These are phyloP conservation scores for Raddia distichophylla DNA, from an alignment of 176 grass and related monocot genomes.

Conservation along the genomic window DNA sequence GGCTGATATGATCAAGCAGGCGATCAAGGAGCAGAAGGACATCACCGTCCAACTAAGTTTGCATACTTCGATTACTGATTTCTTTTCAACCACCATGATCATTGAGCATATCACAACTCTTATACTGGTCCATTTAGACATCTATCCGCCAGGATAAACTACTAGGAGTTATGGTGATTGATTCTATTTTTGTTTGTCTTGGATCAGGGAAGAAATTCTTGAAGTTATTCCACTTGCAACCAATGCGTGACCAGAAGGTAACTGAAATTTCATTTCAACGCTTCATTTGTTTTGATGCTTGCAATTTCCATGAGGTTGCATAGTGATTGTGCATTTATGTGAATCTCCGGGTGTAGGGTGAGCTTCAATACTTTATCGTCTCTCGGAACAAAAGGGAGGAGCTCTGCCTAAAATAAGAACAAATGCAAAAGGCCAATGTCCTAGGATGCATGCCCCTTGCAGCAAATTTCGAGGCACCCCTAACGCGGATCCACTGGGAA, in stretches of 20 bases:
- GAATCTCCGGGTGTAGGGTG: constrained; percentile 56
- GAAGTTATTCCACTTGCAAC: constrained; percentile 98
- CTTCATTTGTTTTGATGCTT: not conserved
- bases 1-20: constrained; percentile 79
- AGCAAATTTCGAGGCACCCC: too few relatives aligned
- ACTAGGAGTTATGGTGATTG: not conserved
- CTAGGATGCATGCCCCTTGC: too few relatives aligned
- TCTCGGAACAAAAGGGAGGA: too few relatives aligned
- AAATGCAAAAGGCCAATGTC: too few relatives aligned
- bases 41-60: constrained; percentile 83
- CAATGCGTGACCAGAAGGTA: constrained; percentile 99
- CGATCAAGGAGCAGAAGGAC: constrained; percentile 83
- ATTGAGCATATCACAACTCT: not conserved
- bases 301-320: not conserved
- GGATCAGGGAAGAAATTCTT: constrained; percentile 92
- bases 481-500: too few relatives aligned
- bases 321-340: not conserved
- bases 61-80: not conserved
- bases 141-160: not conserved
- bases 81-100: not conserved
- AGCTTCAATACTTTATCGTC: constrained; percentile 97
- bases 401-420: too few relatives aligned
- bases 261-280: not conserved
- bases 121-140: not conserved
- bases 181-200: constrained; percentile 37